phyloP scores from a whole-genome alignment of 352 stramenopile species.

The Globisporangium spinosum region DNA sequence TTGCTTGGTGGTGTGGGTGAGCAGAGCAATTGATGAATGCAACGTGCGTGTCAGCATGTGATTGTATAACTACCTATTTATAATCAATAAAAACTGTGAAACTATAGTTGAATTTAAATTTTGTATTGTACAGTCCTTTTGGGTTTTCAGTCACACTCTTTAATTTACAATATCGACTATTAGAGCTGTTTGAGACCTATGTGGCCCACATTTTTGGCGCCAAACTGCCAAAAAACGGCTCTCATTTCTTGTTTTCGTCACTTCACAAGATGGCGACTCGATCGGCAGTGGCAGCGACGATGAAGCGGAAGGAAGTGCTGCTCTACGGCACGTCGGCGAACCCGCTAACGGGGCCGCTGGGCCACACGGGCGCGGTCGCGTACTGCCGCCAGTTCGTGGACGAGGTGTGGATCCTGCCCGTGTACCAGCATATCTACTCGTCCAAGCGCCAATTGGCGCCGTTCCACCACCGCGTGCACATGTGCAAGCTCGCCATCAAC shows the following conservation, averaged over 20 bases:
- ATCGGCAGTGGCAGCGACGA: conserved; percentile 6
- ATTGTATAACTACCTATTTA: not conserved
- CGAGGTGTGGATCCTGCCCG: conserved; percentile 87
- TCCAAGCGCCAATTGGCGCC: conserved; percentile 70
- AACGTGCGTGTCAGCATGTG: not conserved
- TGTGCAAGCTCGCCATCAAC: conserved; percentile 62
- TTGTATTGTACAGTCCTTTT: too few species aligned
- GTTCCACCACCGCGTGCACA: conserved; percentile 68
- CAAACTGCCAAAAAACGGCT: conserved; percentile 1
- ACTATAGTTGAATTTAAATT: too few species aligned
- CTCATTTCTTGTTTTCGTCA: not conserved
- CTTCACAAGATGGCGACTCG: not conserved
- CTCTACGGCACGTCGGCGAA: conserved; percentile 87
- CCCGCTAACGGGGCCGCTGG: conserved; percentile 59
- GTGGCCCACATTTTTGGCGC: conserved; percentile 5
- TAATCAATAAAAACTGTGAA: not conserved
- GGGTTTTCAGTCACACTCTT: not conserved
- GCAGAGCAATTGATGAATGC: not conserved
- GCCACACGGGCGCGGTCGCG: conserved; percentile 79
- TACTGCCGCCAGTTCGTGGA: conserved; percentile 65
- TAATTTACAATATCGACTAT: not conserved
- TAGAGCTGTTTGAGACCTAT: not conserved
- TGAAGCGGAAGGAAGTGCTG: conserved; percentile 42
- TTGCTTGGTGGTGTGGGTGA: conserved; percentile 3
- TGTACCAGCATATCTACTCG: conserved; percentile 88